phyloP scores from a whole-genome alignment of 495 filamentous ascomycete species.

The Penicillium cataractarum region DNA sequence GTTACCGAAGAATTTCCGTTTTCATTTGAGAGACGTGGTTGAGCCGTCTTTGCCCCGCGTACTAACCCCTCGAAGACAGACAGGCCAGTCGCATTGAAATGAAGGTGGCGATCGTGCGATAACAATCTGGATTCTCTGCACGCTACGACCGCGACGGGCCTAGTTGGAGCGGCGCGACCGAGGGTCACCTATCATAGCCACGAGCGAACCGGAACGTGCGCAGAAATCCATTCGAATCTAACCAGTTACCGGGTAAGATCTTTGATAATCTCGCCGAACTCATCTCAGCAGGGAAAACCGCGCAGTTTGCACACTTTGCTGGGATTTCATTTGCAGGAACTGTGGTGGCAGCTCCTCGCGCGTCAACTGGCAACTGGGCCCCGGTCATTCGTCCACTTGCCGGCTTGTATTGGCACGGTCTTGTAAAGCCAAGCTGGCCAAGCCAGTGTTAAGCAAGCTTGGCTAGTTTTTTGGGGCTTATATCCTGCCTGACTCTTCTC shows the following conservation, averaged over 20 bases:
- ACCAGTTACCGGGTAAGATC: neutral
- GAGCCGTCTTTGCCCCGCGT: conserved; percentile 16
- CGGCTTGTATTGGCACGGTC: neutral
- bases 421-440: neutral
- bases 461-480: neutral
- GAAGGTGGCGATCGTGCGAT: conserved; percentile 22
- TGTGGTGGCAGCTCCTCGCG: neutral
- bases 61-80: conserved; percentile 12
- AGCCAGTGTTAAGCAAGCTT: neutral
- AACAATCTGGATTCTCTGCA: conserved; percentile 18
- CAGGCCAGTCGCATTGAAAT: conserved; percentile 24
- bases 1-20: neutral
- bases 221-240: neutral
- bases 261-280: neutral
- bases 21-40: conserved; percentile 1
- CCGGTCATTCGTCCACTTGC: neutral
- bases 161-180: conserved; percentile 15
- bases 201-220: conserved; percentile 5
- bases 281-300: neutral
- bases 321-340: neutral
- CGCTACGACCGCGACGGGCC: conserved; percentile 13
- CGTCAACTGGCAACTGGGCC: neutral
- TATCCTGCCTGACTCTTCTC: neutral
- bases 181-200: conserved; percentile 16
- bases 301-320: neutral